These are phyloP conservation scores for Linnemannia zychae DNA, from an alignment of 192 early-diverging fungal genomes.

Conservation along the genomic window DNA sequence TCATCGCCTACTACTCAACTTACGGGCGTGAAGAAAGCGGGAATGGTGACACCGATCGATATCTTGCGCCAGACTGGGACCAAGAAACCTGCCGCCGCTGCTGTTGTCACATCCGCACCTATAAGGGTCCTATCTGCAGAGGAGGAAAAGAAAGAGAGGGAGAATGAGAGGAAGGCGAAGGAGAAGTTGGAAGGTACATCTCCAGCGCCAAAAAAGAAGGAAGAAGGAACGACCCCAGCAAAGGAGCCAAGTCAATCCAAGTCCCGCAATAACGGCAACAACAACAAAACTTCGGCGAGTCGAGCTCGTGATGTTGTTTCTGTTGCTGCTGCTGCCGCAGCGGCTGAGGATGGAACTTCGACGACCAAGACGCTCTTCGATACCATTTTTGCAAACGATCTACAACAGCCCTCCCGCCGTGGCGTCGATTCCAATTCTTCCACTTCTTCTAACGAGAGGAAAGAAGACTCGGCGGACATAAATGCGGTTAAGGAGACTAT, in stretches of 20 bases:
- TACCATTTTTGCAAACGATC: not conserved
- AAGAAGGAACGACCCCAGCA: not conserved
- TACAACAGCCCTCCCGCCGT: not conserved
- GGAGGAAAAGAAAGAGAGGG: not conserved
- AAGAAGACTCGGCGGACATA: not conserved
- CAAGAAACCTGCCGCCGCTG: not conserved
- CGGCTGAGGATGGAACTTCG: not conserved
- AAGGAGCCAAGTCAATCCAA: not conserved
- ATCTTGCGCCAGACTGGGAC: not conserved
- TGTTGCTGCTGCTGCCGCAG: too few relatives aligned
- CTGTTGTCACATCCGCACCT: not conserved
- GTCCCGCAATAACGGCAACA: not conserved
- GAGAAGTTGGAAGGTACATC: not conserved
- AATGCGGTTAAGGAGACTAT: not conserved
- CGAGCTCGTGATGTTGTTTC: not conserved
- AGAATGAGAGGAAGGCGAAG: not conserved
- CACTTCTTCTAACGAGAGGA: not conserved
- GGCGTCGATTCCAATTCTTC: not conserved
- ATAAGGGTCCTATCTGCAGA: not conserved
- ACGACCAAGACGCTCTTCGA: conserved; percentile 7
- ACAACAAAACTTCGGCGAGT: not conserved
- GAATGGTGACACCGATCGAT: not conserved
- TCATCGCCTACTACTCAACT: not conserved
- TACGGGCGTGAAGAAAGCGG: not conserved
- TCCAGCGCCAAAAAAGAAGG: not conserved